These are phyloP conservation scores for Trypanosoma scelopori DNA, from an alignment of 208 protist genomes.

Conservation along the genomic window DNA sequence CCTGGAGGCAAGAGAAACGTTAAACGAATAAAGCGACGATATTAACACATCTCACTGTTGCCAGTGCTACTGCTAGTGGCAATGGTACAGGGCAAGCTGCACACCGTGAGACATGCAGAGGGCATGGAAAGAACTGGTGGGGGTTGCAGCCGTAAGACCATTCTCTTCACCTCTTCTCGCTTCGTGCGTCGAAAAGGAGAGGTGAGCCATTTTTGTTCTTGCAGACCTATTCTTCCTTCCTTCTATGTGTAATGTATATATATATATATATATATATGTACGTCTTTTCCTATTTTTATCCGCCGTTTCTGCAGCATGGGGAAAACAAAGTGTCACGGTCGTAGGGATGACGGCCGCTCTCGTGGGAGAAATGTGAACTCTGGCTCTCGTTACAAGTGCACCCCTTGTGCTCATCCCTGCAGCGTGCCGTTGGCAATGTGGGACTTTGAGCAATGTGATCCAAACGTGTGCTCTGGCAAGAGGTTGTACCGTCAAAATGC, in stretches of 20 bases:
- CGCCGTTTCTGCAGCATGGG: neutral
- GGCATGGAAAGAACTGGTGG: too few relatives aligned
- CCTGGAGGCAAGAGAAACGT: neutral
- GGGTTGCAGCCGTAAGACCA: too few relatives aligned
- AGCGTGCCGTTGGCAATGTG: slow-evolving; percentile 95
- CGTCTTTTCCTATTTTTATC: too few relatives aligned
- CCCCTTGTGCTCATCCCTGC: slow-evolving; percentile 53
- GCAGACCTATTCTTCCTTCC: too few relatives aligned
- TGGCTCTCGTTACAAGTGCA: slow-evolving; percentile 29
- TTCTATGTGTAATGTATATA: too few relatives aligned
- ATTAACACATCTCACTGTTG: slow-evolving; percentile 2
- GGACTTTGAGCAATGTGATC: slow-evolving; percentile 99
- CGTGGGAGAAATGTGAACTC: slow-evolving; percentile 18
- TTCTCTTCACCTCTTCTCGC: too few relatives aligned
- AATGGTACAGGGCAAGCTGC: neutral
- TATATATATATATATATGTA: neutral
- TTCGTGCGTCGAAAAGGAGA: too few relatives aligned
- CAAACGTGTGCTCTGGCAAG: slow-evolving; percentile 96
- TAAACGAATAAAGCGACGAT: slow-evolving; percentile 18
- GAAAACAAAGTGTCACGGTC: neutral
- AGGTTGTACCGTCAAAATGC: slow-evolving; percentile 93
- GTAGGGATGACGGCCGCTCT: slow-evolving; percentile 20
- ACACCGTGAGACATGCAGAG: too few relatives aligned
- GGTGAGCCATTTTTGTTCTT: too few relatives aligned
- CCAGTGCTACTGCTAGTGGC: neutral